phyloP scores from a whole-genome alignment of 495 filamentous ascomycete genomes.

The Sporormia fimetaria region DNA sequence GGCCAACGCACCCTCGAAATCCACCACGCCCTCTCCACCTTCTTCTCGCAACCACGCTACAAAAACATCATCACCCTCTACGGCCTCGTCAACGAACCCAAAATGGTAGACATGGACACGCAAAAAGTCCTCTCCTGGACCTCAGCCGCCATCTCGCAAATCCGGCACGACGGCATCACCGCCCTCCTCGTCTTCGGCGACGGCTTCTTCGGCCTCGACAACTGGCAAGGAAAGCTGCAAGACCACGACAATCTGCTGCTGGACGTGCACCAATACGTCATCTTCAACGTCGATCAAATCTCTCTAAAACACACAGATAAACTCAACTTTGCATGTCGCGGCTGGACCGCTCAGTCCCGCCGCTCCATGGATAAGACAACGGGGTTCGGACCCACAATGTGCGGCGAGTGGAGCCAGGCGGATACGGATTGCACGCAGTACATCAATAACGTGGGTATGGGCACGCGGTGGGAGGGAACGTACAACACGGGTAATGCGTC shows the following conservation, averaged over 20 bases:
- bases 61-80: conserved; percentile 37
- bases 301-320: conserved; percentile 49
- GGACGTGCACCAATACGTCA: conserved; percentile 75
- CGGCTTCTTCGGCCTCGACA: conserved; percentile 49
- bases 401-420: conserved; percentile 96
- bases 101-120: conserved; percentile 37
- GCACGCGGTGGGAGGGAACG: conserved; percentile 86
- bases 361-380: conserved; percentile 56
- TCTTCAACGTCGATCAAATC: conserved; percentile 53
- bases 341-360: conserved; percentile 69
- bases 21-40: conserved; percentile 32
- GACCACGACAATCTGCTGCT: conserved; percentile 47
- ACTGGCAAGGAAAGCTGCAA: conserved; percentile 35
- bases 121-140: conserved; percentile 31
- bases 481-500: conserved; percentile 46
- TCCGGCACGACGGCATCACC: conserved; percentile 33
- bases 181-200: conserved; percentile 54
- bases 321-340: conserved; percentile 72
- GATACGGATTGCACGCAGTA: conserved; percentile 88
- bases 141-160: conserved; percentile 25
- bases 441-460: conserved; percentile 81
- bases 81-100: conserved; percentile 36
- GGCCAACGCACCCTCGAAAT: conserved; percentile 34
- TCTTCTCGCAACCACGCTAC: conserved; percentile 36
- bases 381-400: conserved; percentile 92